Percentiles rank a stretch among this genome's conserved stretches.
Conservation (phyloP, 2,329 filamentous ascomycete genomes). For the Whalleya microplaca region DNA sequence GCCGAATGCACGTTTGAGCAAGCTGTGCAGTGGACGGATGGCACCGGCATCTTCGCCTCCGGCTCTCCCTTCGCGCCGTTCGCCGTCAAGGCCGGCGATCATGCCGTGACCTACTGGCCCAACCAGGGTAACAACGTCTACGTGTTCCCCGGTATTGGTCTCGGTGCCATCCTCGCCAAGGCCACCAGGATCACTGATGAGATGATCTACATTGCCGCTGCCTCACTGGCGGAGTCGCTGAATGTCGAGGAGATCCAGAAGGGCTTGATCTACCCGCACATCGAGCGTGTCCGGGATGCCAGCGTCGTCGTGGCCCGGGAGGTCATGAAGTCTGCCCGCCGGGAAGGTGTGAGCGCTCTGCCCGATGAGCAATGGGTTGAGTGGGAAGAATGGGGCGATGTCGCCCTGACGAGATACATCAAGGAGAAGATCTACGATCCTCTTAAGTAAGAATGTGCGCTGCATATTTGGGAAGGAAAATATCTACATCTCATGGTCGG, state of each 20-base stretch:
- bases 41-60: constrained; percentile 89
- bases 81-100: constrained; percentile 63
- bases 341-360: constrained; percentile 74
- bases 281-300: constrained; percentile 90
- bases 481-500: constrained; percentile 29
- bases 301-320: constrained; percentile 84
- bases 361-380: constrained; percentile 71
- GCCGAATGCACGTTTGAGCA: constrained; percentile 98
- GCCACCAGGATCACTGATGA: constrained; percentile 83
- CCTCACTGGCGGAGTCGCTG: constrained; percentile 76
- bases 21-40: constrained; percentile 87
- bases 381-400: constrained; percentile 74
- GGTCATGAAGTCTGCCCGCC: constrained; percentile 89
- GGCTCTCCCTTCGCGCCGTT: constrained; percentile 87
- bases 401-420: constrained; percentile 63
- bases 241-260: constrained; percentile 79
- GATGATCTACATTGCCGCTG: constrained; percentile 96
- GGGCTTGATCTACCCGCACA: constrained; percentile 87
- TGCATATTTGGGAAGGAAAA: constrained; percentile 19
- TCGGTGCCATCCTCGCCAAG: constrained; percentile 91
- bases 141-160: constrained; percentile 94
- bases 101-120: constrained; percentile 70
- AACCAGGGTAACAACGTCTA: constrained; percentile 89
- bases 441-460: constrained; percentile 34
- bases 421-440: constrained; percentile 65